phyloP scores from a whole-genome alignment of 1,284 basidiomycete species.

The Tetrapyrgos nigripes region DNA sequence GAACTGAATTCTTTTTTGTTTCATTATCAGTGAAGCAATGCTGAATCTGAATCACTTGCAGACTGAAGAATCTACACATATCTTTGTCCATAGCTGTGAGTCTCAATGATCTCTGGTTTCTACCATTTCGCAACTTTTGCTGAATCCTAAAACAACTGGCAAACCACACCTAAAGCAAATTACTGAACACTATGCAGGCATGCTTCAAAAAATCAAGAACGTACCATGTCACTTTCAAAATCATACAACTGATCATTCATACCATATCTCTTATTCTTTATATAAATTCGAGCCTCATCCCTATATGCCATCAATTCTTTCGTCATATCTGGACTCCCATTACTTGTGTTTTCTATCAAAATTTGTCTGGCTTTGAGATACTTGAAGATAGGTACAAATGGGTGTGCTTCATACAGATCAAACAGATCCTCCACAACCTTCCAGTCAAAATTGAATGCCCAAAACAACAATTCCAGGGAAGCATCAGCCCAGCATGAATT shows the following conservation, averaged over 20 bases:
- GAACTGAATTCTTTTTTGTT: background rate
- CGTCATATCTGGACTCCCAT: background rate
- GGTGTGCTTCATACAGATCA: background rate
- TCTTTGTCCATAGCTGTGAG: background rate
- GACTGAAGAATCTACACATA: background rate
- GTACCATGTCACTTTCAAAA: background rate
- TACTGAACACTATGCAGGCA: no score
- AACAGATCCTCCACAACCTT: background rate
- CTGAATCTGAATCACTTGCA: background rate
- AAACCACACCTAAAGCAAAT: background rate
- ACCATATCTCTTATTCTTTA: background rate
- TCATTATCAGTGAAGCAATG: background rate
- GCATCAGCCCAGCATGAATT: conserved; percentile 9
- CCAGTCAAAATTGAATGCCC: conserved; percentile 1
- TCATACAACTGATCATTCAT: background rate
- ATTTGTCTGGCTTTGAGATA: background rate
- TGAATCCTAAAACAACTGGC: background rate
- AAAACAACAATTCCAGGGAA: conserved; percentile 2
- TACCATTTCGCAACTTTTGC: background rate
- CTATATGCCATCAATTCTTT: background rate
- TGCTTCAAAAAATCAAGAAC: background rate
- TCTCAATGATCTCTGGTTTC: background rate
- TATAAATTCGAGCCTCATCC: background rate
- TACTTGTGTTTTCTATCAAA: background rate
- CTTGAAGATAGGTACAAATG: background rate